phyloP scores from a whole-genome alignment of 768 basidiomycete genomes.

The Solioccasus polychromus region DNA sequence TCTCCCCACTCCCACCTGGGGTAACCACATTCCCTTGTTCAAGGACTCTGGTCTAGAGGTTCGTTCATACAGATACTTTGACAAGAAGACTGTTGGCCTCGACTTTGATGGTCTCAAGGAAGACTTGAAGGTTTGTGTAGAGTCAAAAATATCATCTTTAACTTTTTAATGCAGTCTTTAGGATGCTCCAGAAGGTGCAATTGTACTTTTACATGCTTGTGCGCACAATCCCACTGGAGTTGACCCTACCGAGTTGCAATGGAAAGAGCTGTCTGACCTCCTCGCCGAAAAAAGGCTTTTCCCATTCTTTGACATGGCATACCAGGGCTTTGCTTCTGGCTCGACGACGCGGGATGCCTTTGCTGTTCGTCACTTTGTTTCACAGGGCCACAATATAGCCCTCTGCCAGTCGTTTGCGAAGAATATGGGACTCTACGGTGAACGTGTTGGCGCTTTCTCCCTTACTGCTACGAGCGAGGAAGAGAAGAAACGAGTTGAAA shows the following conservation, averaged over 20 bases:
- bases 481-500: conserved; percentile 85
- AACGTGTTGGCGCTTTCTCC: conserved; percentile 97
- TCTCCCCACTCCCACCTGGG: conserved; percentile 93
- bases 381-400: conserved; percentile 85
- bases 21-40: conserved; percentile 93
- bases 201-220: conserved; percentile 93
- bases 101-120: conserved; percentile 89
- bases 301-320: conserved; percentile 99
- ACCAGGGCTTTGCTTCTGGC: conserved; percentile 98
- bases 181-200: conserved; percentile 74
- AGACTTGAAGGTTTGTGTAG: conserved; percentile 68
- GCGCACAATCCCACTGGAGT: conserved; percentile 99
- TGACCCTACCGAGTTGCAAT: conserved; percentile 91
- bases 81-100: conserved; percentile 87
- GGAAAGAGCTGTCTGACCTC: conserved; percentile 86
- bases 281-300: conserved; percentile 87
- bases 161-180: conserved; percentile 24
- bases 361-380: conserved; percentile 91
- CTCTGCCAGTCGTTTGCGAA: conserved; percentile 97
- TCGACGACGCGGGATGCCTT: conserved; percentile 88
- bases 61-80: conserved; percentile 89
- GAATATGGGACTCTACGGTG: conserved; percentile 99
- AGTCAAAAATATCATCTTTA: not conserved
- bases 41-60: conserved; percentile 94
- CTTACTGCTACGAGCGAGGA: conserved; percentile 64